These are phyloP conservation scores for Poa pratensis DNA, from an alignment of 176 grass and related monocot genomes.

Conservation along the genomic window DNA sequence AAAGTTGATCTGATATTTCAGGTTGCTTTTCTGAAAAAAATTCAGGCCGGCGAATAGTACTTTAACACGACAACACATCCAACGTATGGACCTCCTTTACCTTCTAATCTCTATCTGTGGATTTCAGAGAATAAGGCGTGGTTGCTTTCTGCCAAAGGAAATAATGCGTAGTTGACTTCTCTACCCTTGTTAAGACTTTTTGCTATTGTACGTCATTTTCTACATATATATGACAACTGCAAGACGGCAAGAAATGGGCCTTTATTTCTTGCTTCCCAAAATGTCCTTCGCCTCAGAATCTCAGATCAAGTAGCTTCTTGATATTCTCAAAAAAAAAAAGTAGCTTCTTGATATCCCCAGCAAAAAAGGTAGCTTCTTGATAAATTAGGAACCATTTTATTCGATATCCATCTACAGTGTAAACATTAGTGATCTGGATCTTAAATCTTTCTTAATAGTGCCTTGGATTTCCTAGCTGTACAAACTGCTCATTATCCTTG, in stretches of 20 bases:
- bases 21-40: background rate
- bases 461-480: background rate
- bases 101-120: slow-evolving; percentile 6
- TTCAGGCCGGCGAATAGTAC: background rate
- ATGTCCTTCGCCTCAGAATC: background rate
- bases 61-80: background rate
- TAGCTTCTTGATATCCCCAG: background rate
- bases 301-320: background rate
- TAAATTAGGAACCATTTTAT: background rate
- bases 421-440: background rate
- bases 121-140: background rate
- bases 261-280: background rate
- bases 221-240: background rate
- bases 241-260: slow-evolving; percentile 28
- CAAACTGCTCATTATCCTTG: background rate
- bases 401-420: background rate
- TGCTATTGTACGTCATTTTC: background rate
- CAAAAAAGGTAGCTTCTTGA: background rate
- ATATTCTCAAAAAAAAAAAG: background rate
- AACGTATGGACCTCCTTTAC: background rate
- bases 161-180: slow-evolving; percentile 39
- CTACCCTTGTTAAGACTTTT: background rate
- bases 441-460: background rate
- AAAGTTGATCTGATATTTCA: background rate
- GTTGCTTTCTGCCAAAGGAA: slow-evolving; percentile 22